phyloP scores from a whole-genome alignment of 805 yeast genomes.

The Starmera caribaea region DNA sequence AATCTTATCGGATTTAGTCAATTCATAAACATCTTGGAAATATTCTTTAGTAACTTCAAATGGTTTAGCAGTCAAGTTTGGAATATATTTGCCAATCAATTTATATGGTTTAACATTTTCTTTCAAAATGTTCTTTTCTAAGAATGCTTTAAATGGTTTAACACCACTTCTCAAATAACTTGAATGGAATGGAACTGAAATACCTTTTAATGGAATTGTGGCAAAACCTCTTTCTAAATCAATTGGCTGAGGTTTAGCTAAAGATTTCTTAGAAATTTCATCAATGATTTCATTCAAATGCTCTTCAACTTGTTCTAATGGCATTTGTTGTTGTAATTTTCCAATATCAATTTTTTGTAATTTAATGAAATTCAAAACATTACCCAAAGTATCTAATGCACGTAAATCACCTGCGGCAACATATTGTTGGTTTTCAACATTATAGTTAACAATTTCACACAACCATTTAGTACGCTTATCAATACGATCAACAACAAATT shows the following conservation, averaged over 20 bases:
- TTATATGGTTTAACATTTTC: constrained; percentile 92
- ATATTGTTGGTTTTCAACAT: constrained; percentile 96
- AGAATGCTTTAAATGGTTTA: constrained; percentile 96
- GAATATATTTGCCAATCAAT: constrained; percentile 91
- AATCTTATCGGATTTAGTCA: constrained; percentile 88
- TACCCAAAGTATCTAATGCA: constrained; percentile 86
- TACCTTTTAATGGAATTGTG: constrained; percentile 95
- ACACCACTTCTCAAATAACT: constrained; percentile 98
- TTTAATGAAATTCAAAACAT: constrained; percentile 88
- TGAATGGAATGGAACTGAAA: constrained; percentile 99
- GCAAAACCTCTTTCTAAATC: constrained; percentile 97
- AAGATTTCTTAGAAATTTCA: constrained; percentile 74
- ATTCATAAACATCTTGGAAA: constrained; percentile 88
- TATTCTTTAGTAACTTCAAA: constrained; percentile 93
- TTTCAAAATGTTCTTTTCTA: constrained; percentile 90
- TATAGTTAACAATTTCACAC: constrained; percentile 95
- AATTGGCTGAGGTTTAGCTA: constrained; percentile 92
- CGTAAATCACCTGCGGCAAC: constrained; percentile 98
- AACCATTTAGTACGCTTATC: constrained; percentile 82
- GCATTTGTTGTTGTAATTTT: constrained; percentile 71
- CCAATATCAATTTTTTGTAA: constrained; percentile 89
- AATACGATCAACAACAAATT: constrained; percentile 89
- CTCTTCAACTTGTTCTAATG: constrained; percentile 80
- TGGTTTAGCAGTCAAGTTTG: constrained; percentile 97
- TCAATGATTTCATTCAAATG: constrained; percentile 82